A percentile compares a stretch with the other conserved stretches of the same genome.
Conservation (phyloP, 164 flowering plant species). For the Dillenia suffruticosa region DNA sequence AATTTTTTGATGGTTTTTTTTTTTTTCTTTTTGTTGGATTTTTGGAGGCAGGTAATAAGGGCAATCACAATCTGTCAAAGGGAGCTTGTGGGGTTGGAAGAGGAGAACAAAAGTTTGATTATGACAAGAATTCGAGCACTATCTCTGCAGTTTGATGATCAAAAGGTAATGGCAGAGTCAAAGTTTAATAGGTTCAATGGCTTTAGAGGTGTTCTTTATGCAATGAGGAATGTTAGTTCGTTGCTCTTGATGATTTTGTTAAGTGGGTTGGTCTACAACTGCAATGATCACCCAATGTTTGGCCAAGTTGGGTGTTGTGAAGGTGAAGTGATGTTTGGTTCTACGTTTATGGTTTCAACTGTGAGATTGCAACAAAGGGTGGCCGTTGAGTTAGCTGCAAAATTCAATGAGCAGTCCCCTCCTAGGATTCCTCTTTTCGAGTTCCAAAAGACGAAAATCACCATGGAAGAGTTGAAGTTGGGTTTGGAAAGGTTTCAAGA, state of each 20-base stretch:
- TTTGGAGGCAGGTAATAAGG: constrained; percentile 45
- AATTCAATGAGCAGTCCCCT: constrained; percentile 28
- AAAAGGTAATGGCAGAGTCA: constrained; percentile 50
- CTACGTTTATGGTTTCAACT: constrained; percentile 67
- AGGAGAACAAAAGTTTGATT: constrained; percentile 72
- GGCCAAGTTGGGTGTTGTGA: constrained; percentile 38
- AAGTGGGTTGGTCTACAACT: constrained; percentile 65
- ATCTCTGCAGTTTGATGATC: constrained; percentile 46
- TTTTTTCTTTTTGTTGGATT: no score
- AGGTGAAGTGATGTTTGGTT: constrained; percentile 63
- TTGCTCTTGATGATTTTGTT: constrained; percentile 69
- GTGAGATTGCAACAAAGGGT: constrained; percentile 74
- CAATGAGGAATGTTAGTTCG: constrained; percentile 82
- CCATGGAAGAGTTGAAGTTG: constrained; percentile 68
- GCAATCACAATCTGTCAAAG: constrained; percentile 67
- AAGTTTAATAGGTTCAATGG: constrained; percentile 80
- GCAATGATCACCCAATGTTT: constrained; percentile 50
- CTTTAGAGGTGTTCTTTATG: constrained; percentile 82
- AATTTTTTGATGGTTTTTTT: no score
- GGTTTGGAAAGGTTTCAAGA: constrained; percentile 51
- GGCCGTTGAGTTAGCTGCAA: constrained; percentile 42
- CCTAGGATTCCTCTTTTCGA: constrained; percentile 63
- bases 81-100: constrained; percentile 74
- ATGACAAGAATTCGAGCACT: constrained; percentile 64
- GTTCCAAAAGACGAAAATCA: constrained; percentile 47